These are phyloP conservation scores for Candida sphagnicola DNA, from an alignment of 805 yeast species.

Conservation along the genomic window DNA sequence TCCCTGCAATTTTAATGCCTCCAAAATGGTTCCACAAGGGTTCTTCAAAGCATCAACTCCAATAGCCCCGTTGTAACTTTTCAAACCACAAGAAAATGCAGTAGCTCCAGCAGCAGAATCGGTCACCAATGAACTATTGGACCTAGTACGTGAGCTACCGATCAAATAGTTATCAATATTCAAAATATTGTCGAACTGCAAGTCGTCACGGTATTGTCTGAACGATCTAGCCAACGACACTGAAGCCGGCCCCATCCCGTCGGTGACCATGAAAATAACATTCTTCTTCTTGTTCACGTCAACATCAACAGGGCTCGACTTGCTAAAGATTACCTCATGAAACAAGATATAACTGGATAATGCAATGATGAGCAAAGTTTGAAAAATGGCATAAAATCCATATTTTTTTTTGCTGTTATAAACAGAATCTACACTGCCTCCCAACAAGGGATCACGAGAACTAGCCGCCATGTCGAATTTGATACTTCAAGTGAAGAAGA, in stretches of 20 bases:
- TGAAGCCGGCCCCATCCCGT: conserved; percentile 95
- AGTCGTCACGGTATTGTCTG: conserved; percentile 55
- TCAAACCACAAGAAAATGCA: conserved; percentile 81
- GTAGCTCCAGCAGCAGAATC: conserved; percentile 98
- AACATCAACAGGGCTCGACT: conserved; percentile 1
- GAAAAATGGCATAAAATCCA: not conserved
- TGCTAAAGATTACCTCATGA: not conserved
- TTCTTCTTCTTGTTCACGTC: conserved; percentile 52
- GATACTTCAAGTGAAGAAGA: not conserved
- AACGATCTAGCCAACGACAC: conserved; percentile 75
- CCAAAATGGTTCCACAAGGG: conserved; percentile 89
- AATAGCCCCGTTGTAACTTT: conserved; percentile 87
- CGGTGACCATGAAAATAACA: conserved; percentile 83
- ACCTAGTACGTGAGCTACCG: conserved; percentile 83
- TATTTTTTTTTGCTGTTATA: conserved; percentile 4
- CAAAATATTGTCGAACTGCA: conserved; percentile 54
- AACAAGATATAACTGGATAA: not conserved
- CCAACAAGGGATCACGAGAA: conserved; percentile 8
- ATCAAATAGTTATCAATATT: conserved; percentile 64
- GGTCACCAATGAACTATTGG: conserved; percentile 72
- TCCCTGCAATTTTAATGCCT: conserved; percentile 80
- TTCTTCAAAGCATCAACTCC: conserved; percentile 64
- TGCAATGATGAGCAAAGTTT: not conserved
- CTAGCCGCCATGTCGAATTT: not conserved
- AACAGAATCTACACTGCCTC: conserved; percentile 7